Conservation (phyloP, 2,329 filamentous ascomycete genomes). For the Trichoderma koningiopsis region DNA sequence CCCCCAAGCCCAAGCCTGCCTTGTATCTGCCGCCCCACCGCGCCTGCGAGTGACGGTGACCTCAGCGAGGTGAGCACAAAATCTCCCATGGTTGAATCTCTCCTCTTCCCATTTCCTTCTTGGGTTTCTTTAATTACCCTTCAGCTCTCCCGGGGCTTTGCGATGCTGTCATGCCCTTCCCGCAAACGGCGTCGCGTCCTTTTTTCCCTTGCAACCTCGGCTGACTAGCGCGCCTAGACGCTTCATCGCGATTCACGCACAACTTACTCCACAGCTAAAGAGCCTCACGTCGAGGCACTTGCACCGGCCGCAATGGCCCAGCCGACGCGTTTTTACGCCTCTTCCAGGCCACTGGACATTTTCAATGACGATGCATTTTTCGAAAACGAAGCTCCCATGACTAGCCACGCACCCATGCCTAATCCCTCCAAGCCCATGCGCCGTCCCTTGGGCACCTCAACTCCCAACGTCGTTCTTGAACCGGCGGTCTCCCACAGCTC, state of each 20-base stretch:
- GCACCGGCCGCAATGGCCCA: slow-evolving; percentile 55
- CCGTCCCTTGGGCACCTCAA: slow-evolving; percentile 52
- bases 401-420: slow-evolving; percentile 60
- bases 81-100: background rate
- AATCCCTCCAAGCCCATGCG: slow-evolving; percentile 51
- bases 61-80: slow-evolving; percentile 26
- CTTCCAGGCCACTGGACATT: slow-evolving; percentile 53
- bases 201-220: slow-evolving; percentile 7
- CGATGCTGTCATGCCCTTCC: slow-evolving; percentile 7
- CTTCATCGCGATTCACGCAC: background rate
- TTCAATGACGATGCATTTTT: slow-evolving; percentile 56
- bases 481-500: slow-evolving; percentile 57
- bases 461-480: slow-evolving; percentile 67
- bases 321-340: slow-evolving; percentile 49
- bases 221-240: slow-evolving; percentile 22
- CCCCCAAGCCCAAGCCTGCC: slow-evolving; percentile 24
- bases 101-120: background rate
- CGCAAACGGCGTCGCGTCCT: slow-evolving; percentile 19
- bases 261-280: slow-evolving; percentile 12
- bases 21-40: slow-evolving; percentile 25
- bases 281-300: slow-evolving; percentile 15
- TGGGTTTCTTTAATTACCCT: background rate
- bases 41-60: slow-evolving; percentile 24
- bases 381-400: slow-evolving; percentile 50
- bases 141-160: slow-evolving; percentile 7